Percentiles rank a stretch among this genome's conserved stretches.
phyloP scores from a whole-genome alignment of 2,329 filamentous ascomycete species.

The Colletotrichum caudatum region DNA sequence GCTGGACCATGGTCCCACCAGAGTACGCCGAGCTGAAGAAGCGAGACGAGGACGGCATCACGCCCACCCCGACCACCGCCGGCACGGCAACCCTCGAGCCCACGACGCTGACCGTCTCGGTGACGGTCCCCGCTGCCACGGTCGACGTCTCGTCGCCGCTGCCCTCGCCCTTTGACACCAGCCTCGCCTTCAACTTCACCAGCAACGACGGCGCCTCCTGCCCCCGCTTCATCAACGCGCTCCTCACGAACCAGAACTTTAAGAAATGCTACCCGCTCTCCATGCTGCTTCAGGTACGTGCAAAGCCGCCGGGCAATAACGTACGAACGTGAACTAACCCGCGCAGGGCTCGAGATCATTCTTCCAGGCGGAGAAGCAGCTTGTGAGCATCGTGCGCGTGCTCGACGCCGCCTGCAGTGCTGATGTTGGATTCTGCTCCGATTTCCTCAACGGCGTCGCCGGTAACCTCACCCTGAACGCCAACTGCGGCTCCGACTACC shows the following conservation, averaged over 20 bases:
- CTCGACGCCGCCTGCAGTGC: conserved; percentile 83
- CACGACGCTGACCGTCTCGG: conserved; percentile 36
- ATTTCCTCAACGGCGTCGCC: conserved; percentile 74
- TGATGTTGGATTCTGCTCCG: conserved; percentile 73
- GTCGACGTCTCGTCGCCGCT: conserved; percentile 56
- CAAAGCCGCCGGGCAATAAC: neutral
- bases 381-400: conserved; percentile 78
- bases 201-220: conserved; percentile 64
- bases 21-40: conserved; percentile 43
- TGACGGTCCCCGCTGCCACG: conserved; percentile 45
- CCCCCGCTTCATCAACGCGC: conserved; percentile 73
- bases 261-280: conserved; percentile 85
- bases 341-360: conserved; percentile 82
- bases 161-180: conserved; percentile 76
- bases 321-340: conserved; percentile 43
- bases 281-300: conserved; percentile 79
- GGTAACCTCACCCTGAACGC: conserved; percentile 69
- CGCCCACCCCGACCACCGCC: conserved; percentile 24
- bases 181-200: conserved; percentile 72
- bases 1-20: conserved; percentile 43
- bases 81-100: conserved; percentile 18
- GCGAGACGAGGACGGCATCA: conserved; percentile 45
- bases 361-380: conserved; percentile 81
- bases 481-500: conserved; percentile 80
- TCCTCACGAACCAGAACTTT: conserved; percentile 76